Percentiles rank a stretch among this genome's conserved stretches.
Conservation (phyloP, 306 rosid genomes). For the Cicer cuneatum region DNA sequence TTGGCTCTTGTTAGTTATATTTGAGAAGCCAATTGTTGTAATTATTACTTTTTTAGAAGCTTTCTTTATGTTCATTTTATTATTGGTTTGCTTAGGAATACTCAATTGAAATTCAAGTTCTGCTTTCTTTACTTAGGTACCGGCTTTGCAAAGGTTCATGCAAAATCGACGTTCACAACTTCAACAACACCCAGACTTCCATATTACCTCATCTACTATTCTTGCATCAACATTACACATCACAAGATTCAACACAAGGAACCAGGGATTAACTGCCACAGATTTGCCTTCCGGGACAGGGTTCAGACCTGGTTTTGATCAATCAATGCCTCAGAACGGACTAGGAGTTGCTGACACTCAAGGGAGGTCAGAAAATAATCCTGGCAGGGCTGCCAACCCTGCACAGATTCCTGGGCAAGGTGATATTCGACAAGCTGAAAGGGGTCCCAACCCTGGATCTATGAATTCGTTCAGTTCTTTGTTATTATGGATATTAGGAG, state of each 20-base stretch:
- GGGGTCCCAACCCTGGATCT: conserved; percentile 72
- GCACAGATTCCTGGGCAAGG: conserved; percentile 60
- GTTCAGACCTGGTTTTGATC: conserved; percentile 63
- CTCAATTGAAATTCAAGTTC: conserved; percentile 28
- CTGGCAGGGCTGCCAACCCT: conserved; percentile 55
- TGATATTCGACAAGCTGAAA: conserved; percentile 65
- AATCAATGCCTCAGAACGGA: conserved; percentile 50
- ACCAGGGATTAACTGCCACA: conserved; percentile 55
- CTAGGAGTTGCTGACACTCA: conserved; percentile 52
- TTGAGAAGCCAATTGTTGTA: conserved; percentile 7
- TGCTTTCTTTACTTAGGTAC: conserved; percentile 62
- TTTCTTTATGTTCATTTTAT: conserved; percentile 25
- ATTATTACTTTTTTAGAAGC: conserved; percentile 13
- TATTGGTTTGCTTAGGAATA: conserved; percentile 11
- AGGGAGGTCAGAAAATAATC: conserved; percentile 57
- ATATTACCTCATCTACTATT: conserved; percentile 92
- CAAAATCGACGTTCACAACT: conserved; percentile 87
- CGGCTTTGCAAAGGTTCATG: conserved; percentile 93
- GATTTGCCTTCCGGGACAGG: conserved; percentile 60
- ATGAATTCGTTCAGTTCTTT: conserved; percentile 85
- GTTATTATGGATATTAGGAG: conserved; percentile 88
- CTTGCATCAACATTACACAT: conserved; percentile 98
- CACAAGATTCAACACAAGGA: conserved; percentile 92
- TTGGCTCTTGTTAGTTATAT: neutral
- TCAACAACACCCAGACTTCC: conserved; percentile 96